Evolutionary conservation across 2,329 filamentous ascomycete genomes (phyloP).

Genomic region (Cladosporium halotolerans): DNA sequence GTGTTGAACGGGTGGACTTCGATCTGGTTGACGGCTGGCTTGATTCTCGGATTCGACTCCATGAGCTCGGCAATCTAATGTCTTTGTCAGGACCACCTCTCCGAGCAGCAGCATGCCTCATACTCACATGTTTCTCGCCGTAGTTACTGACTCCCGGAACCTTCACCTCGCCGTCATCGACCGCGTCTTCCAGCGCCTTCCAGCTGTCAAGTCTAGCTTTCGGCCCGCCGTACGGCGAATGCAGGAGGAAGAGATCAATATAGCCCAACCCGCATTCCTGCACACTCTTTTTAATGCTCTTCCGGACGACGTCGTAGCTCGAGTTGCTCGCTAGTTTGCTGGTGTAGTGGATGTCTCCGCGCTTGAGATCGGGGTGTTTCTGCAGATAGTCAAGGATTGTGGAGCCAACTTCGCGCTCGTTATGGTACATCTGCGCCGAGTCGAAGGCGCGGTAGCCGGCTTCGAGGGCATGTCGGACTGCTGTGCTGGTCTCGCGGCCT

Average conservation of each 20-base stretch:
- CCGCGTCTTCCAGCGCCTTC: conserved; percentile 70
- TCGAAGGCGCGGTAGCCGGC: conserved; percentile 49
- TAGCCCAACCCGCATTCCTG: conserved; percentile 63
- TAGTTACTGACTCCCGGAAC: conserved; percentile 74
- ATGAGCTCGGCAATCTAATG: conserved; percentile 62
- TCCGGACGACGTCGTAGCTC: conserved; percentile 61
- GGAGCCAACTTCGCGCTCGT: conserved; percentile 63
- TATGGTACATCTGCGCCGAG: conserved; percentile 60
- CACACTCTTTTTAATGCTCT: conserved; percentile 60
- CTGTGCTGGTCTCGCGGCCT: conserved; percentile 51
- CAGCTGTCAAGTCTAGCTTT: conserved; percentile 64
- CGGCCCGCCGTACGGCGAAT: conserved; percentile 71
- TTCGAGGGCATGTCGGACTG: conserved; percentile 42
- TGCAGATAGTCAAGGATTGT: conserved; percentile 46
- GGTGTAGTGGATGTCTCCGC: conserved; percentile 72
- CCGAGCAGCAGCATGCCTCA: background rate
- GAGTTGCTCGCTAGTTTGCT: conserved; percentile 67
- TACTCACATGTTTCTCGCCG: conserved; percentile 63
- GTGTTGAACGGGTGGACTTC: conserved; percentile 81
- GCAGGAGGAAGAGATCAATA: conserved; percentile 72
- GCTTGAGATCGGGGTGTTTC: conserved; percentile 39
- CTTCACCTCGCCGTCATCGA: conserved; percentile 62
- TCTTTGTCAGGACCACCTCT: background rate
- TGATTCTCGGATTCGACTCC: conserved; percentile 53
- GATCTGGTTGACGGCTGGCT: conserved; percentile 71